Base-by-base conservation (phyloP, 78 protist species). In the Neovahlkampfia damariscottae region DNA sequence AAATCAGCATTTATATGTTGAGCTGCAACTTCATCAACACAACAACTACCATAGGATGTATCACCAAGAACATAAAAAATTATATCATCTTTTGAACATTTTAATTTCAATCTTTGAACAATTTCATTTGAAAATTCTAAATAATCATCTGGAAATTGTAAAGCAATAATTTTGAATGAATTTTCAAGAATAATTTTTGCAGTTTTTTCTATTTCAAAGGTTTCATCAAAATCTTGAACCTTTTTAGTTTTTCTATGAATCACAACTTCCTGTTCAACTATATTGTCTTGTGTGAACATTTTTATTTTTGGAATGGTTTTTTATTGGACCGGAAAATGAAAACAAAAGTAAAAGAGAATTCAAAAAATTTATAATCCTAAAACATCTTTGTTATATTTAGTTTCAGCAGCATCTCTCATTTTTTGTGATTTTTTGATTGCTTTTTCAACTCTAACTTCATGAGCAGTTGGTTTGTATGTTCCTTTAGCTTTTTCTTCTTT, bases 31-130 rank as follows among this genome's bases (percentile, higher is more conserved):
- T 31, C 19, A 19, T 69, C 72, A 19, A 69, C 72, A 28, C 72
- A 69, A 19, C 72, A 69, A 19, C 67, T 19, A 30, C 72, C 72
- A 19, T 69, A 69, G 10, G 72, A 69, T 19, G 72, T 69, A 28
- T 69, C 72, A 69, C 67, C 72, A 69, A 69, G 72, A 19, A 69
- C 19, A 19, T 19, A 69, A 19, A 69, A 50, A n/a, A n/a, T 50
- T n/a, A 50, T 19, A 50, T 19, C 19, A 19, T 50, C 19, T 19
- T 50, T 50, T n/a, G 19, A 19, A 50, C 62, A 50, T 50, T 50
- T 50, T 50, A n/a, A 19, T 50, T 50, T 50, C 19, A 50, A 50
- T 50, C 62, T 19, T n/a, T 50, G 19, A n/a, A 19, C 19, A 19
- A 50, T 19, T 50, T 19, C 34, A 19, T n/a, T 19, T 19, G 62